Base-by-base conservation (phyloP, 176 grass and related monocot genomes). In the Puya raimondii region DNA sequence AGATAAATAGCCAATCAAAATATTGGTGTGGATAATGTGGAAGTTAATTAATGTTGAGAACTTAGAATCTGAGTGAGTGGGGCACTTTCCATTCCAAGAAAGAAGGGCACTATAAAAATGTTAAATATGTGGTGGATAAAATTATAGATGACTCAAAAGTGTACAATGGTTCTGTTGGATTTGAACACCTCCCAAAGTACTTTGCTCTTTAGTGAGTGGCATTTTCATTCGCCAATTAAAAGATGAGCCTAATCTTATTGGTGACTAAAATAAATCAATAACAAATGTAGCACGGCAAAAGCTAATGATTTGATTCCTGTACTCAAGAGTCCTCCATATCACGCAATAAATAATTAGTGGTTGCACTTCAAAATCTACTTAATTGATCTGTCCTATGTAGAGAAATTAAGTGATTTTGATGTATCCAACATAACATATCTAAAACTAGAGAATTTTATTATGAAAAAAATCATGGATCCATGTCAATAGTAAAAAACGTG, bases 231-330 rank as follows among this genome's bases (percentile, higher is more conserved):
- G 4, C 29, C 29, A 33, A 33, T 5, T 33, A 33, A 33, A 33
- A 42, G 33, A 42, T 42, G 6, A 42, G 33, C 33, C 33, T 42
- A 7, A 42, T 42, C 5, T 42, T 42, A 42, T 42, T 42, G 33
- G 33, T 42, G 4, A 42, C 6, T 42, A 42, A 42, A 42, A 5
- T 42, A 0, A 69, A 26, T 26, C 2, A 26, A 26, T 26, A 2
- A 59, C 64, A 77, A 65, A 20, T 78, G 61, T 23, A 70, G 70
- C 77, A 70, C 74, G 50, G 53, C 2, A 73, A 81, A 73, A 74
- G 74, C 53, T 48, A 21, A 51, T 65, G 50, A 58, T 51, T 58
- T 21, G 61, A 80, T 10, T 17, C 59, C 10, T 21, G 23, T 64
- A 16, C 59, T 26, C 1, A 26, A 26, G 25, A 26, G 25, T 26